Evolutionary conservation across 768 basidiomycete genomes (phyloP).

Genomic region (Calocybe gangraenosa): DNA sequence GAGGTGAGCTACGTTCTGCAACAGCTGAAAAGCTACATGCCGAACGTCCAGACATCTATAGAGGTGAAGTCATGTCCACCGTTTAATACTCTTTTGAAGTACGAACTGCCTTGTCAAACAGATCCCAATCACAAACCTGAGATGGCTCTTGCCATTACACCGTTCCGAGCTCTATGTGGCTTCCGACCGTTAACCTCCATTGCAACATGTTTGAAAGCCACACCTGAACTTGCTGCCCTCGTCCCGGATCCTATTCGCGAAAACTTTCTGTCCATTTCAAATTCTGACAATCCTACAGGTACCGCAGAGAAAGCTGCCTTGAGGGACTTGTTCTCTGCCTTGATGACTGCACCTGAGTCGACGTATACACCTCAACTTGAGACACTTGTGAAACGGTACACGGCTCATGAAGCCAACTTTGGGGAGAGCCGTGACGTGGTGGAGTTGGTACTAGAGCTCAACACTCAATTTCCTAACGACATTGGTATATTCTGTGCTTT

Average conservation of each 20-base stretch:
- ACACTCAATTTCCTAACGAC: slow-evolving; percentile 84
- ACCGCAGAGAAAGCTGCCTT: slow-evolving; percentile 57
- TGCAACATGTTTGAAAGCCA: slow-evolving; percentile 55
- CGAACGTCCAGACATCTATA: slow-evolving; percentile 80
- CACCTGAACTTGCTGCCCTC: slow-evolving; percentile 67
- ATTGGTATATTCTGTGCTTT: slow-evolving; percentile 66
- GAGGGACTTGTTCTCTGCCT: slow-evolving; percentile 70
- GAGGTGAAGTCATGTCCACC: slow-evolving; percentile 49
- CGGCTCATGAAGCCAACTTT: slow-evolving; percentile 30
- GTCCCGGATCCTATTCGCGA: slow-evolving; percentile 54
- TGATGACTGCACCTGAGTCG: slow-evolving; percentile 75
- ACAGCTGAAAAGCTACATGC: slow-evolving; percentile 69
- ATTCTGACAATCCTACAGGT: slow-evolving; percentile 36
- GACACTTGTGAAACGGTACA: slow-evolving; percentile 61
- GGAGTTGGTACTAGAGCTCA: slow-evolving; percentile 58
- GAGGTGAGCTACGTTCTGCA: slow-evolving; percentile 57
- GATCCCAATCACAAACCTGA: slow-evolving; percentile 99
- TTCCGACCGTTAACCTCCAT: slow-evolving; percentile 82
- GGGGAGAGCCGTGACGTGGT: slow-evolving; percentile 43
- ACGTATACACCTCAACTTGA: slow-evolving; percentile 51
- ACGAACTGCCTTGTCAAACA: slow-evolving; percentile 19
- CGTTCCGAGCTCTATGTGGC: slow-evolving; percentile 88
- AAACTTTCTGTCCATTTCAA: slow-evolving; percentile 45
- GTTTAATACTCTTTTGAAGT: slow-evolving; percentile 4
- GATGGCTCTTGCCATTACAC: slow-evolving; percentile 95